Conservation (phyloP, 2,329 filamentous ascomycete genomes). For the Akanthomyces muscarius region DNA sequence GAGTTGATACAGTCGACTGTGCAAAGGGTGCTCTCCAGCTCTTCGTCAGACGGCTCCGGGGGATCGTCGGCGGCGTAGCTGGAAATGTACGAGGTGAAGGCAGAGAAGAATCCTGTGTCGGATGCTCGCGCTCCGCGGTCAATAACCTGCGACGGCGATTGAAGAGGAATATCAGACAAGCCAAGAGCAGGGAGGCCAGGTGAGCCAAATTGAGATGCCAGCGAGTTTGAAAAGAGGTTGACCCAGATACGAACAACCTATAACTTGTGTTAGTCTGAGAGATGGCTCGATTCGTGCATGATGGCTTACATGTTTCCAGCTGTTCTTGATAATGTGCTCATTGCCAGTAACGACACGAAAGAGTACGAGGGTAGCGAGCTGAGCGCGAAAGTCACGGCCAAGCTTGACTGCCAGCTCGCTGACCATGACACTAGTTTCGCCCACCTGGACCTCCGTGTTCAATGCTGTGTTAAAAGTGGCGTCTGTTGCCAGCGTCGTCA, state of each 20-base stretch:
- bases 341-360: constrained; percentile 88
- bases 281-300: background rate
- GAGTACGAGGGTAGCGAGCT: constrained; percentile 89
- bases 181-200: constrained; percentile 60
- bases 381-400: constrained; percentile 87
- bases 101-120: constrained; percentile 86
- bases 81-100: constrained; percentile 95
- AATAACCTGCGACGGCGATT: constrained; percentile 87
- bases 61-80: constrained; percentile 98
- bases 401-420: constrained; percentile 96
- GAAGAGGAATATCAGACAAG: constrained; percentile 78
- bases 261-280: constrained; percentile 33
- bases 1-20: constrained; percentile 92
- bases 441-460: constrained; percentile 93
- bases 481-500: constrained; percentile 80
- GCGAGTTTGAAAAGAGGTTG: constrained; percentile 92
- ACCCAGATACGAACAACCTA: constrained; percentile 88
- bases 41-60: constrained; percentile 93
- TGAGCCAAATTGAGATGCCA: constrained; percentile 77
- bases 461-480: constrained; percentile 75
- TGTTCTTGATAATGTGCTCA: constrained; percentile 68
- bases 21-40: constrained; percentile 90
- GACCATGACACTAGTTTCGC: constrained; percentile 93
- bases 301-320: constrained; percentile 72
- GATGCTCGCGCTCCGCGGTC: constrained; percentile 74